phyloP scores from a whole-genome alignment of 345 rosid genomes.

The Brassica juncea region DNA sequence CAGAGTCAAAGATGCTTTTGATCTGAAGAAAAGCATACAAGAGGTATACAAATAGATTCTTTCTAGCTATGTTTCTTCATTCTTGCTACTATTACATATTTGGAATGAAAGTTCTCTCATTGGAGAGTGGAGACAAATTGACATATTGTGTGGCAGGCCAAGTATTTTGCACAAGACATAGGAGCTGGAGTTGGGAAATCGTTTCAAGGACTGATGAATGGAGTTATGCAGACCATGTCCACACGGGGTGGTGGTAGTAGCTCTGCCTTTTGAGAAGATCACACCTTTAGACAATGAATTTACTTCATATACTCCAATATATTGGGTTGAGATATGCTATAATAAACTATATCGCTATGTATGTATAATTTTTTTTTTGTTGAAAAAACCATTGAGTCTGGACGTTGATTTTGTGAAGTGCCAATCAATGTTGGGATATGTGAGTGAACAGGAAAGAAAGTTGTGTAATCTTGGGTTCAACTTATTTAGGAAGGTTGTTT shows the following conservation, averaged over 20 bases:
- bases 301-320: not conserved
- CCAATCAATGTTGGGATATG: too few relatives aligned
- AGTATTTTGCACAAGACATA: conserved; percentile 81
- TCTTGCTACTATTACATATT: conserved; percentile 6
- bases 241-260: conserved; percentile 22
- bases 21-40: conserved; percentile 77
- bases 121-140: not conserved
- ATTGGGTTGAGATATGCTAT: conserved; percentile 11
- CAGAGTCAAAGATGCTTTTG: conserved; percentile 88
- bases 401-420: conserved; percentile 2
- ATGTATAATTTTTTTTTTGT: conserved; percentile 7
- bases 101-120: not conserved
- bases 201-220: conserved; percentile 69
- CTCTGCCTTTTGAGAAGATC: conserved; percentile 26
- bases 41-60: conserved; percentile 53
- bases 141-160: conserved; percentile 57
- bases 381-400: conserved; percentile 11
- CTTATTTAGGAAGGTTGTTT: not conserved
- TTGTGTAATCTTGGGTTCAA: not conserved
- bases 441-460: not conserved
- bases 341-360: conserved; percentile 9
- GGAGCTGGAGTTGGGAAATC: conserved; percentile 89
- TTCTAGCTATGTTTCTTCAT: not conserved
- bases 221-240: conserved; percentile 49
- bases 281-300: not conserved